A percentile compares a stretch with the other conserved stretches of the same genome.
These are phyloP conservation scores for Onygena corvina DNA, from an alignment of 2,329 filamentous ascomycete genomes.

Conservation along the genomic window DNA sequence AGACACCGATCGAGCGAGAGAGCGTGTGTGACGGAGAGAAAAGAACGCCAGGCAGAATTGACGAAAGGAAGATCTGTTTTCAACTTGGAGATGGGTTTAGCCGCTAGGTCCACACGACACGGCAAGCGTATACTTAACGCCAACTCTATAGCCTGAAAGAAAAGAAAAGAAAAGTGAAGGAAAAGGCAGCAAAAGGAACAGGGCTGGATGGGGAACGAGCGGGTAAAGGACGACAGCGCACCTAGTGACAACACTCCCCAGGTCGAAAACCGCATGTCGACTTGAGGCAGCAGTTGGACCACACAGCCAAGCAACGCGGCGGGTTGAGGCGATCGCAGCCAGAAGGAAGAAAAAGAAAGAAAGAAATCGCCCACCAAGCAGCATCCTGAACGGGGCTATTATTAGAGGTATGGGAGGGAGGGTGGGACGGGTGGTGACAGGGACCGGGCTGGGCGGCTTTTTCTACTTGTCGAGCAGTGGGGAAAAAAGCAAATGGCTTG, in stretches of 20 bases:
- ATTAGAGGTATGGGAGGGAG: slow-evolving; percentile 7
- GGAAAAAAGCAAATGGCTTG: background rate
- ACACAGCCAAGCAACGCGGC: slow-evolving; percentile 5
- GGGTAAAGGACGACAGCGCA: background rate
- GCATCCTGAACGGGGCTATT: slow-evolving; percentile 7
- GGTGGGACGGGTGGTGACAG: slow-evolving; percentile 14
- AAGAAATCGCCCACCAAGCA: slow-evolving; percentile 4
- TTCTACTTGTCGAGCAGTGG: slow-evolving; percentile 4
- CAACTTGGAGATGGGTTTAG: slow-evolving; percentile 6
- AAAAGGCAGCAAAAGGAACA: background rate
- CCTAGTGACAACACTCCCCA: background rate
- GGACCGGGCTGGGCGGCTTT: slow-evolving; percentile 10
- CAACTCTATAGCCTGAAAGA: slow-evolving; percentile 3
- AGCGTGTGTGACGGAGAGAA: background rate
- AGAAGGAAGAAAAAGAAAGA: no score
- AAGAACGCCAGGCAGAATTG: slow-evolving; percentile 1
- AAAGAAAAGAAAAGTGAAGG: background rate
- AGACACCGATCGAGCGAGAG: background rate
- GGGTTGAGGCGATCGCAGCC: background rate
- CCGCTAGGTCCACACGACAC: slow-evolving; percentile 6
- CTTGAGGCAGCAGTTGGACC: slow-evolving; percentile 1
- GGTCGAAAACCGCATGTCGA: background rate
- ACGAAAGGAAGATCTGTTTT: slow-evolving; percentile 9
- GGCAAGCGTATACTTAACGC: slow-evolving; percentile 6
- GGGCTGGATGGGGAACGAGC: background rate